Conservation (phyloP, 2,329 filamentous ascomycete species). For the Tolypocladium paradoxum region DNA sequence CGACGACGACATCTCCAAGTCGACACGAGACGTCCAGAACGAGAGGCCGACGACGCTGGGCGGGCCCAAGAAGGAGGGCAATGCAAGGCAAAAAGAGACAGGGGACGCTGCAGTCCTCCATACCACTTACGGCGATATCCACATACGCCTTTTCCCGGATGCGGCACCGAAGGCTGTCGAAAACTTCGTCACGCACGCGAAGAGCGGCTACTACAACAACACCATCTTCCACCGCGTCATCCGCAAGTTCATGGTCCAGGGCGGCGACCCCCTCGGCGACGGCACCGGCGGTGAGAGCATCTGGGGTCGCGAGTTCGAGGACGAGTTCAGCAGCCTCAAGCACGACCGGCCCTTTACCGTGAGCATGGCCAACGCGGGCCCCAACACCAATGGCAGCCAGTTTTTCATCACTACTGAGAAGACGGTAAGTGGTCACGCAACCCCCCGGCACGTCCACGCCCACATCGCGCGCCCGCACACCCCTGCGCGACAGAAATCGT, state of each 20-base stretch:
- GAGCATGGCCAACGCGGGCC: conserved; percentile 95
- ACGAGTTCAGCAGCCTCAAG: conserved; percentile 83
- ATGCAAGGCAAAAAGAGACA: conserved; percentile 52
- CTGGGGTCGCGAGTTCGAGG: conserved; percentile 91
- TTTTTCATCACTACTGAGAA: conserved; percentile 99
- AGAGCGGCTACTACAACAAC: conserved; percentile 90
- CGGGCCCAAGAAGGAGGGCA: conserved; percentile 34
- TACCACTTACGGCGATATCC: conserved; percentile 88
- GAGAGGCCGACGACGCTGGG: conserved; percentile 69
- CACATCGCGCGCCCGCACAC: not conserved
- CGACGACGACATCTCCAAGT: conserved; percentile 71
- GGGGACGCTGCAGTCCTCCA: conserved; percentile 78
- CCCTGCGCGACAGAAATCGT: not conserved
- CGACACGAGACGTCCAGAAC: conserved; percentile 84
- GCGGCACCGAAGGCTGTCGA: conserved; percentile 91
- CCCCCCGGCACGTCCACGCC: not conserved
- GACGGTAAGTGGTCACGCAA: conserved; percentile 45
- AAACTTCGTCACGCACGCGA: conserved; percentile 90
- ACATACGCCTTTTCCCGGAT: conserved; percentile 84
- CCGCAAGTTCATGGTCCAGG: conserved; percentile 98
- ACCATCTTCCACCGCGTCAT: conserved; percentile 97
- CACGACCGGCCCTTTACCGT: conserved; percentile 96
- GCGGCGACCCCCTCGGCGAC: conserved; percentile 86
- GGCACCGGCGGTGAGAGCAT: conserved; percentile 81
- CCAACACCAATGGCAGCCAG: conserved; percentile 89